These are phyloP conservation scores for Pelargonium cotyledonis DNA, from an alignment of 441 rosid genomes.

Conservation along the genomic window DNA sequence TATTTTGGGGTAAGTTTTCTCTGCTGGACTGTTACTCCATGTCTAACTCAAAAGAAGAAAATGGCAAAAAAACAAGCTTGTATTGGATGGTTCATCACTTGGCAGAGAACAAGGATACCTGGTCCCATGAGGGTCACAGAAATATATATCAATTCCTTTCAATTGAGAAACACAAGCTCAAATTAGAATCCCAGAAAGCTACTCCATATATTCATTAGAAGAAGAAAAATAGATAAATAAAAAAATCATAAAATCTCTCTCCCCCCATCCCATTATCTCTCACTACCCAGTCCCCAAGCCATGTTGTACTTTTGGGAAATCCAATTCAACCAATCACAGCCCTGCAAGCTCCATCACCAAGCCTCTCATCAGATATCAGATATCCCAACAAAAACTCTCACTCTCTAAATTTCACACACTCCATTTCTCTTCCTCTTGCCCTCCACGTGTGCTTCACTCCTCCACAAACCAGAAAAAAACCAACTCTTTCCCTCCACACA, in stretches of 20 bases:
- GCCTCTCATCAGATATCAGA: conserved; percentile 26
- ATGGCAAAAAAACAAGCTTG: no score
- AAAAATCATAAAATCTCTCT: conserved; percentile 4
- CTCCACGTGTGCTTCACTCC: conserved; percentile 7
- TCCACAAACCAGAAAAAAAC: background rate
- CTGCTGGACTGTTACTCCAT: no score
- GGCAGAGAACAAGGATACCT: conserved; percentile 7
- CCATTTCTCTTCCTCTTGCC: background rate
- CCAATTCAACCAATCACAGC: conserved; percentile 57
- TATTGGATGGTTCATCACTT: no score
- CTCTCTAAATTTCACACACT: conserved; percentile 20
- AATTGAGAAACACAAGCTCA: conserved; percentile 19
- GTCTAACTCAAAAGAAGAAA: no score
- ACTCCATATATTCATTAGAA: background rate
- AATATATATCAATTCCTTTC: conserved; percentile 25
- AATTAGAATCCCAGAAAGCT: background rate
- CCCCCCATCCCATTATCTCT: conserved; percentile 2
- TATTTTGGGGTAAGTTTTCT: no score
- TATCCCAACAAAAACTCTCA: conserved; percentile 26
- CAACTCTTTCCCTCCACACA: conserved; percentile 8
- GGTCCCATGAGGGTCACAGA: conserved; percentile 21
- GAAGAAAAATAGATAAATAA: background rate
- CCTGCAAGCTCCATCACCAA: conserved; percentile 37
- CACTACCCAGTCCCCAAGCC: conserved; percentile 19
- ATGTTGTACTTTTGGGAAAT: conserved; percentile 29